Evolutionary conservation across 176 grass and related monocot genomes (phyloP).

Genomic region (Saccharum officinarum): DNA sequence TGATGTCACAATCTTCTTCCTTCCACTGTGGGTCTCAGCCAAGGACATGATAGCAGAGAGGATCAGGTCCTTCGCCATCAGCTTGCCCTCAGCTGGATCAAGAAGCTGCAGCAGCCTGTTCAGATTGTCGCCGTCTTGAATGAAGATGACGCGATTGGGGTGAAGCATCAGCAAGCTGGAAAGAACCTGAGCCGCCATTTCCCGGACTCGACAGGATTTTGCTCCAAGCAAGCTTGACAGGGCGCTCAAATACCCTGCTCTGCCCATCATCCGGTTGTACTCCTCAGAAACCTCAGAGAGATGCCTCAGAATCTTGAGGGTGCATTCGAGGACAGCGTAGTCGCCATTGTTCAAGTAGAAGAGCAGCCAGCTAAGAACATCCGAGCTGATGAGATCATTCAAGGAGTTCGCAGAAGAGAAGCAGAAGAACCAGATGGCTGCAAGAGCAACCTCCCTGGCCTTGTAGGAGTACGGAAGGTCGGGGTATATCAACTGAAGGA

Average conservation of each 20-base stretch:
- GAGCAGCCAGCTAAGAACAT: slow-evolving; percentile 53
- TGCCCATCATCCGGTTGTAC: slow-evolving; percentile 56
- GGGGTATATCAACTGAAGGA: slow-evolving; percentile 75
- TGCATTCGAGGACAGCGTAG: slow-evolving; percentile 57
- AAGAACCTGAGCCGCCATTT: slow-evolving; percentile 65
- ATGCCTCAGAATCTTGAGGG: slow-evolving; percentile 56
- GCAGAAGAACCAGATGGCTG: slow-evolving; percentile 60
- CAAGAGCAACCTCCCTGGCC: slow-evolving; percentile 76
- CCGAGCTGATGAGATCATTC: slow-evolving; percentile 45
- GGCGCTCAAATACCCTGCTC: slow-evolving; percentile 58
- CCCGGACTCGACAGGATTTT: slow-evolving; percentile 59
- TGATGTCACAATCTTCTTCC: slow-evolving; percentile 82
- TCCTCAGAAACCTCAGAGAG: slow-evolving; percentile 68
- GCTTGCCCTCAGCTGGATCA: slow-evolving; percentile 56
- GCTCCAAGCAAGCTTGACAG: slow-evolving; percentile 59
- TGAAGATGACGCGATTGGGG: slow-evolving; percentile 54
- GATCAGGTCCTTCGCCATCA: slow-evolving; percentile 52
- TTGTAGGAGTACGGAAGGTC: slow-evolving; percentile 60
- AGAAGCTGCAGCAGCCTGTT: slow-evolving; percentile 68
- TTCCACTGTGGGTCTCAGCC: slow-evolving; percentile 63
- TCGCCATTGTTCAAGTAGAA: slow-evolving; percentile 75
- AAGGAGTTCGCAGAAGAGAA: slow-evolving; percentile 55
- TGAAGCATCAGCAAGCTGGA: slow-evolving; percentile 52
- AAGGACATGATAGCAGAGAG: slow-evolving; percentile 61
- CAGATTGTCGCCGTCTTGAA: slow-evolving; percentile 64